These are phyloP conservation scores for Cyberlindnera bimundalis DNA, from an alignment of 805 yeast species.

Conservation along the genomic window DNA sequence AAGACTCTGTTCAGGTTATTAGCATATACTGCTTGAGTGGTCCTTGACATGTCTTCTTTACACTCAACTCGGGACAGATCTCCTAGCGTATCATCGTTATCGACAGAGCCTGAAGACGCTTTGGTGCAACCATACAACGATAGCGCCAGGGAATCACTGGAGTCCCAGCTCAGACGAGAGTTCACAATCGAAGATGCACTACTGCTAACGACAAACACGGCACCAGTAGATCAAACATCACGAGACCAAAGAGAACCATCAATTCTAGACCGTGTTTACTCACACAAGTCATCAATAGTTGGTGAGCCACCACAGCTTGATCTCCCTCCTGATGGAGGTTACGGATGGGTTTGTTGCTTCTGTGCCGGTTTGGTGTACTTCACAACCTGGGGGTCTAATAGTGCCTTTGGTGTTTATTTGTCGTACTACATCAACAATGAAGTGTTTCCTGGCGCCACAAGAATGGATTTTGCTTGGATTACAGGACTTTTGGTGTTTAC, in stretches of 20 bases:
- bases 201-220: neutral
- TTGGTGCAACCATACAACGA: neutral
- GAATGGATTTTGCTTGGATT: conserved; percentile 58
- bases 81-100: too few relatives aligned
- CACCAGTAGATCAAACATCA: neutral
- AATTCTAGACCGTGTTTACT: conserved; percentile 1
- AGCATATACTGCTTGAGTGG: too few relatives aligned
- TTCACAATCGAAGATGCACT: conserved; percentile 13
- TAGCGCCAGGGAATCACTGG: neutral
- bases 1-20: too few relatives aligned
- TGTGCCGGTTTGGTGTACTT: conserved; percentile 50
- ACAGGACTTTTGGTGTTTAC: conserved; percentile 58
- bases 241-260: neutral
- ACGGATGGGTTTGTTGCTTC: conserved; percentile 60
- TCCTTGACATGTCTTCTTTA: too few relatives aligned
- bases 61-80: too few relatives aligned
- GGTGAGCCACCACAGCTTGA: conserved; percentile 3
- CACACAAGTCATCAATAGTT: neutral
- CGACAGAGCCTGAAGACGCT: too few relatives aligned
- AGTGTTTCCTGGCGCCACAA: conserved; percentile 50
- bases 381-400: conserved; percentile 66
- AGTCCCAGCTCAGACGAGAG: conserved; percentile 6
- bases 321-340: conserved; percentile 56
- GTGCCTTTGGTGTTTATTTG: conserved; percentile 57
- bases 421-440: conserved; percentile 50